Evolutionary conservation across 768 basidiomycete species (phyloP).

Genomic region (Rhizopogon vinicolor): DNA sequence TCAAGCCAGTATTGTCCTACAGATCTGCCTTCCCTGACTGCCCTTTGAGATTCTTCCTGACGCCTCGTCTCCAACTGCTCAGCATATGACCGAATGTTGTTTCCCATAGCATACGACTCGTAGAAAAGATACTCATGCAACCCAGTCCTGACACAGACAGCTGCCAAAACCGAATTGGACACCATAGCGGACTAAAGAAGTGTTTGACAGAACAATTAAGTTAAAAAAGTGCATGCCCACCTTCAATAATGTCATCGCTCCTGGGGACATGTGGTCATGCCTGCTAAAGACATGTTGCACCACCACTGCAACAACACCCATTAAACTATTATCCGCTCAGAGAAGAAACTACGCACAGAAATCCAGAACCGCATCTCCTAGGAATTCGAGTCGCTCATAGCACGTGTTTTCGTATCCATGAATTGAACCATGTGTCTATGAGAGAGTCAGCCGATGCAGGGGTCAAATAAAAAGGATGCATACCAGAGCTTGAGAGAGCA

Average conservation of each 20-base stretch:
- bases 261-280: constrained; percentile 62
- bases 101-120: constrained; percentile 48
- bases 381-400: constrained; percentile 78
- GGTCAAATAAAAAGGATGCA: background rate
- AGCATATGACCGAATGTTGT: constrained; percentile 50
- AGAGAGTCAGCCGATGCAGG: constrained; percentile 7
- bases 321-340: background rate
- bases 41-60: constrained; percentile 40
- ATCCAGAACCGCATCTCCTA: constrained; percentile 84
- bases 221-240: constrained; percentile 26
- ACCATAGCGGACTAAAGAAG: constrained; percentile 73
- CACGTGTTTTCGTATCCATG: constrained; percentile 50
- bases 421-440: constrained; percentile 64
- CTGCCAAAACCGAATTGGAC: constrained; percentile 72
- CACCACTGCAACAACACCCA: constrained; percentile 48
- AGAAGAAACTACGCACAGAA: constrained; percentile 48
- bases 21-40: constrained; percentile 42
- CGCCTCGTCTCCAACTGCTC: constrained; percentile 41
- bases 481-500: constrained; percentile 74
- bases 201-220: background rate
- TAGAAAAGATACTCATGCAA: constrained; percentile 58
- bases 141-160: constrained; percentile 67
- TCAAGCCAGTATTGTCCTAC: constrained; percentile 79
- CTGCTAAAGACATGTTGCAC: constrained; percentile 65
- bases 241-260: constrained; percentile 77